phyloP scores from a whole-genome alignment of 2,329 filamentous ascomycete genomes.

The Fusarium sp. region DNA sequence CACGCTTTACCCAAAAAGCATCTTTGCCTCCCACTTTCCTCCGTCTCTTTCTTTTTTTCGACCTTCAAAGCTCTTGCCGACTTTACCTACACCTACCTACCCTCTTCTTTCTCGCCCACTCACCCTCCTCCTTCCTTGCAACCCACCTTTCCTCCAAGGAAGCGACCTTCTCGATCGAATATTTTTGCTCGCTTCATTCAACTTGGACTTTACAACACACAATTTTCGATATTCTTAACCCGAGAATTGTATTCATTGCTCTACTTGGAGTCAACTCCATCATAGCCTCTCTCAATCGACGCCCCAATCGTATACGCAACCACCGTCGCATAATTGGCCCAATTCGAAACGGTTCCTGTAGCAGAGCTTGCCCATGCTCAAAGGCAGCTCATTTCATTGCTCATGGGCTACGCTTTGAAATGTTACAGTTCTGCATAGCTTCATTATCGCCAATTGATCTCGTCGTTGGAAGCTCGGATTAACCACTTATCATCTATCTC shows the following conservation, averaged over 20 bases:
- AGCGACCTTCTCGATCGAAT: constrained; percentile 24
- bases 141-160: constrained; percentile 30
- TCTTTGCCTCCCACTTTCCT: constrained; percentile 50
- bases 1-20: constrained; percentile 47
- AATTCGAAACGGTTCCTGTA: constrained; percentile 48
- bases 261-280: constrained; percentile 10
- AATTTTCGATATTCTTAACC: constrained; percentile 5
- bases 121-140: constrained; percentile 31
- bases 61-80: constrained; percentile 40
- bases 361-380: constrained; percentile 45
- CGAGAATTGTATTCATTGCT: constrained; percentile 19
- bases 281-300: constrained; percentile 27
- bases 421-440: constrained; percentile 43
- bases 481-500: constrained; percentile 22
- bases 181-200: constrained; percentile 23
- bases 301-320: constrained; percentile 43
- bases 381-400: constrained; percentile 39
- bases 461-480: constrained; percentile 34
- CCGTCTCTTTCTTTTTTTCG: constrained; percentile 41
- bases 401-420: constrained; percentile 46
- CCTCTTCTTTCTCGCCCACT: constrained; percentile 30
- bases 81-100: constrained; percentile 32
- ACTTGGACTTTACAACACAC: constrained; percentile 21
- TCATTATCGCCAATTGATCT: constrained; percentile 52
- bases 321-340: constrained; percentile 38